A percentile compares a stretch with the other conserved stretches of the same genome.
phyloP scores from a whole-genome alignment of 2,329 filamentous ascomycete species.

The Colletotrichum lindemuthianum region DNA sequence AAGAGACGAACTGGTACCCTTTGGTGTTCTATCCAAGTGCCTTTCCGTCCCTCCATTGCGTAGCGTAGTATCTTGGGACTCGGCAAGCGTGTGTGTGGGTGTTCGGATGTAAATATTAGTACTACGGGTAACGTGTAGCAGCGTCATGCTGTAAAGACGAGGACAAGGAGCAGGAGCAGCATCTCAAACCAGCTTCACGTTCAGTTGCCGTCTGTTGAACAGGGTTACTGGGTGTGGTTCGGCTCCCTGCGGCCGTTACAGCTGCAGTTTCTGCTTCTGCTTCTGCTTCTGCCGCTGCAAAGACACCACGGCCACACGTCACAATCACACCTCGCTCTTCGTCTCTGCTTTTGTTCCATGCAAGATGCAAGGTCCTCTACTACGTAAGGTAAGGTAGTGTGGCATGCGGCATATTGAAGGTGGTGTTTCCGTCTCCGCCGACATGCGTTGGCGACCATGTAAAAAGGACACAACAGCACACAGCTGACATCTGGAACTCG shows the following conservation, averaged over 20 bases:
- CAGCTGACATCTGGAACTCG: conserved; percentile 7
- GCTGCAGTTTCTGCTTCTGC: not conserved
- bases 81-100: no score
- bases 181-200: not conserved
- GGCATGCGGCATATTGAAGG: not conserved
- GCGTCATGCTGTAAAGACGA: not conserved
- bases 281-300: conserved; percentile 18
- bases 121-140: not conserved
- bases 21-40: conserved; percentile 5
- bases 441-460: conserved; percentile 29
- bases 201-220: not conserved
- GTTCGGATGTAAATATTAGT: not conserved
- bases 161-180: not conserved
- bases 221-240: not conserved
- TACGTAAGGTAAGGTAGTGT: no score
- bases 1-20: conserved; percentile 15
- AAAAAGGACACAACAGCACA: not conserved
- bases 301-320: conserved; percentile 22
- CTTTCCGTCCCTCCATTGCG: conserved; percentile 34
- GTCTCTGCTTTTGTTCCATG: conserved; percentile 9
- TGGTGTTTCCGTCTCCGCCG: conserved; percentile 15
- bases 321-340: conserved; percentile 11
- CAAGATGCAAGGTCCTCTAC: conserved; percentile 7
- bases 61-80: not conserved
- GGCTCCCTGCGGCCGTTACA: not conserved